Percentiles rank a stretch among this genome's conserved stretches.
Conservation (phyloP, 805 yeast genomes). For the Monosporozyma servazzii region DNA sequence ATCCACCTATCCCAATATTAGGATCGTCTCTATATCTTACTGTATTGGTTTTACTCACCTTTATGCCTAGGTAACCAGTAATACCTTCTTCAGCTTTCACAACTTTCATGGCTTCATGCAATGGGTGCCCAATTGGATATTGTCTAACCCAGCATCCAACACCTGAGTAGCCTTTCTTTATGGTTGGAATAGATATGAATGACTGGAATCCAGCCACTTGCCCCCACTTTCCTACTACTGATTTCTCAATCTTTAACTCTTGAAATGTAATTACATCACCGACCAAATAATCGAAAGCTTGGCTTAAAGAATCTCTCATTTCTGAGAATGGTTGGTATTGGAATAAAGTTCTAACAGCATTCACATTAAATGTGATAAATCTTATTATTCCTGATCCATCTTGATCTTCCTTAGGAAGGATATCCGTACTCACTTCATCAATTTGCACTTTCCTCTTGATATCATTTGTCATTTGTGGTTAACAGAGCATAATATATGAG, state of each 20-base stretch:
- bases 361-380: constrained; percentile 67
- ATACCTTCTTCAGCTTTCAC: constrained; percentile 83
- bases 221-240: constrained; percentile 38
- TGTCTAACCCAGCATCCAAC: constrained; percentile 72
- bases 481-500: neutral
- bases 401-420: neutral
- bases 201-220: constrained; percentile 48
- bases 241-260: constrained; percentile 59
- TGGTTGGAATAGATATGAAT: constrained; percentile 58
- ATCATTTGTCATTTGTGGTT: neutral
- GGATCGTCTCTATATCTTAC: constrained; percentile 16
- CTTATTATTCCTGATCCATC: neutral
- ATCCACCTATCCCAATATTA: constrained; percentile 57
- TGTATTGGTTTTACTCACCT: constrained; percentile 5
- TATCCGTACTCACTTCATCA: neutral
- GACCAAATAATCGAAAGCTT: constrained; percentile 43
- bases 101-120: constrained; percentile 39
- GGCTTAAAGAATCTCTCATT: constrained; percentile 24
- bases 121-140: constrained; percentile 38
- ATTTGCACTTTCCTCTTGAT: neutral
- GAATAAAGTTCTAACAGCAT: constrained; percentile 71
- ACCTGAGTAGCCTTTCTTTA: constrained; percentile 82
- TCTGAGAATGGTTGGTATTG: constrained; percentile 81
- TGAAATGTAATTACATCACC: constrained; percentile 82
- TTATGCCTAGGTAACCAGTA: constrained; percentile 47